A percentile compares a stretch with the other conserved stretches of the same genome.
phyloP scores from a whole-genome alignment of 2,329 filamentous ascomycete species.

The Calonectria montana region DNA sequence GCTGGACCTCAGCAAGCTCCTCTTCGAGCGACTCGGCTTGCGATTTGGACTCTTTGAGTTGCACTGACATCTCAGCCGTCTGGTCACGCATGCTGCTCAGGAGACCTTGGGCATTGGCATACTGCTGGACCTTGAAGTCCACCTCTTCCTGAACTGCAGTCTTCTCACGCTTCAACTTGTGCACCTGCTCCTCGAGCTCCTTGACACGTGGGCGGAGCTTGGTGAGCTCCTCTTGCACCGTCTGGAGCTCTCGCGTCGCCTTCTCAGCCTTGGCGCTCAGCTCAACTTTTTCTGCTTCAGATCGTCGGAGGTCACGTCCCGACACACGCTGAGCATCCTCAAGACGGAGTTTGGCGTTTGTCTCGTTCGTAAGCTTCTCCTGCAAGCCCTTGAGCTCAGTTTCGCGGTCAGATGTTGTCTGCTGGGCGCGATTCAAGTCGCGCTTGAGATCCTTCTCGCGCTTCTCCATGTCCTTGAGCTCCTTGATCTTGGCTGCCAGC shows the following conservation, averaged over 20 bases:
- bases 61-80: slow-evolving; percentile 85
- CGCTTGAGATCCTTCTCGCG: slow-evolving; percentile 83
- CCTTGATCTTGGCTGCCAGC: slow-evolving; percentile 66
- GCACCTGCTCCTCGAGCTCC: slow-evolving; percentile 79
- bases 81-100: slow-evolving; percentile 95
- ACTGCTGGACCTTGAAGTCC: slow-evolving; percentile 86
- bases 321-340: slow-evolving; percentile 83
- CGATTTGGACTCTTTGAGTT: slow-evolving; percentile 88
- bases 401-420: slow-evolving; percentile 79
- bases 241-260: slow-evolving; percentile 74
- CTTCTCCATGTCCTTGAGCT: slow-evolving; percentile 81
- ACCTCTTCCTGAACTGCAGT: slow-evolving; percentile 80
- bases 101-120: slow-evolving; percentile 84
- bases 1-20: slow-evolving; percentile 88
- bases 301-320: slow-evolving; percentile 80
- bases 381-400: slow-evolving; percentile 81
- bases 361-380: slow-evolving; percentile 82
- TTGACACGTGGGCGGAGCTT: slow-evolving; percentile 70
- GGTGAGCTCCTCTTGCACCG: slow-evolving; percentile 78
- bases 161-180: slow-evolving; percentile 76
- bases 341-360: slow-evolving; percentile 74
- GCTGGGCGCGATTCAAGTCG: slow-evolving; percentile 78
- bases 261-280: slow-evolving; percentile 80
- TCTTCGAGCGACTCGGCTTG: slow-evolving; percentile 90
- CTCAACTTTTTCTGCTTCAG: slow-evolving; percentile 84